Base-by-base conservation (phyloP, 169 alveolate genomes). In the Plasmodium chabaudi region DNA sequence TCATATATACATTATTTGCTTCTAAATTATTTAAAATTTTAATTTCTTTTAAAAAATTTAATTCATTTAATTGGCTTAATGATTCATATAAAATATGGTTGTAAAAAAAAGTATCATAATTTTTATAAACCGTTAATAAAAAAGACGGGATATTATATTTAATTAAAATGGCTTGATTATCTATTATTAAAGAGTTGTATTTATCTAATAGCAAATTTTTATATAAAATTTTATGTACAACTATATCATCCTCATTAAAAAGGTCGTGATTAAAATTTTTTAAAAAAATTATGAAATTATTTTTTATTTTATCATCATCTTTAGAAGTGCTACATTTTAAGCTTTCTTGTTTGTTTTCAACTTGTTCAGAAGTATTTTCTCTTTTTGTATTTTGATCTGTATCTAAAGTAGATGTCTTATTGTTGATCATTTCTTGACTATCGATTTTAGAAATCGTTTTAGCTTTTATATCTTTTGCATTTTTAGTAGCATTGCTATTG, bases 61-160 rank as follows among this genome's bases (percentile, higher is more conserved):
- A 63, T 42, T 77, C 70, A 4, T 42, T 55, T 25, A 77, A 6
- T 5, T 56, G 68, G 57, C 10, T 34, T 44, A 77, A 13, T 13
- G 77, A 49, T 42, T 77, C 88, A 10, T 77, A 64, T 23, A 77
- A 5, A 27, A 77, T 77, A 42, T 63, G 71, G 39, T 77, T 77
- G 72, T 63, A 77, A 64, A 77, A 77, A 19, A 77, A 77, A 4
- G 71, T 77, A 42, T 77, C 88, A 63, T 23, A 77, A 17, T 67
- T 15, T 77, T 77, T 77, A 55, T 77, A 77, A 10, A 63, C 56
- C 23, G 88, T 57, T 23, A 49, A 77, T 9, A 27, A 69, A 44
- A 77, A 77, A 1, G 88, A 77, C 55, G 88, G 88, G 13, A 77
- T 68, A 23, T 49, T 77, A 63, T 23, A 64, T 77, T 77, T 77